These are phyloP conservation scores for Russula ochroleuca DNA, from an alignment of 768 basidiomycete species.

Conservation along the genomic window DNA sequence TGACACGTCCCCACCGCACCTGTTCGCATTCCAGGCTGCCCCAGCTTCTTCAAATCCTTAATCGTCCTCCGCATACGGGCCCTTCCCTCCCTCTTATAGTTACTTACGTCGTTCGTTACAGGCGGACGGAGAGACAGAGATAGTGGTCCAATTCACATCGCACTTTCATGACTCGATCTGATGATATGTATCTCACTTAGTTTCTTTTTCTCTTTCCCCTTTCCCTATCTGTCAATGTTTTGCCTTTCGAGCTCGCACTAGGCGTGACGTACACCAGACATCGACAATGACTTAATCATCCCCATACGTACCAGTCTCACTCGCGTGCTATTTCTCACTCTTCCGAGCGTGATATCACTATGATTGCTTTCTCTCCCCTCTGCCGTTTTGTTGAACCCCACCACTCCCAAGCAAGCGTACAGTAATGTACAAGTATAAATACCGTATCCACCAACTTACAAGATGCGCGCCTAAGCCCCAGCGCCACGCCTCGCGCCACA, in stretches of 20 bases:
- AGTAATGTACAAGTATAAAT: background rate
- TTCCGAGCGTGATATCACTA: no score
- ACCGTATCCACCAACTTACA: background rate
- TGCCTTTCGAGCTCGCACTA: background rate
- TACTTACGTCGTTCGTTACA: background rate
- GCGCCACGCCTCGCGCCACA: background rate
- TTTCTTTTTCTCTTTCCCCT: background rate
- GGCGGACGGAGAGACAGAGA: background rate
- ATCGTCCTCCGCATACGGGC: background rate
- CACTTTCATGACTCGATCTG: background rate
- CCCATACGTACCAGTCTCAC: background rate
- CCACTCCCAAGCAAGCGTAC: background rate
- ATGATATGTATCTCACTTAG: background rate
- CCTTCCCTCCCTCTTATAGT: background rate
- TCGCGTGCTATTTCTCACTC: background rate
- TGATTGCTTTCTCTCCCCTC: background rate
- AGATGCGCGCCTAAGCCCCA: background rate
- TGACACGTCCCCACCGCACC: background rate
- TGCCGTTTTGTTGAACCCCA: background rate
- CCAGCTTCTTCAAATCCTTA: background rate
- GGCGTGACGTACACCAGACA: conserved; percentile 1
- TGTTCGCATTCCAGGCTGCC: background rate
- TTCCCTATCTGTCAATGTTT: background rate
- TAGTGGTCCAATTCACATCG: no score
- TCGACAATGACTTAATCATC: background rate